Conservation (phyloP, 2,329 filamentous ascomycete genomes). For the Fusarium pseudograminearum region DNA sequence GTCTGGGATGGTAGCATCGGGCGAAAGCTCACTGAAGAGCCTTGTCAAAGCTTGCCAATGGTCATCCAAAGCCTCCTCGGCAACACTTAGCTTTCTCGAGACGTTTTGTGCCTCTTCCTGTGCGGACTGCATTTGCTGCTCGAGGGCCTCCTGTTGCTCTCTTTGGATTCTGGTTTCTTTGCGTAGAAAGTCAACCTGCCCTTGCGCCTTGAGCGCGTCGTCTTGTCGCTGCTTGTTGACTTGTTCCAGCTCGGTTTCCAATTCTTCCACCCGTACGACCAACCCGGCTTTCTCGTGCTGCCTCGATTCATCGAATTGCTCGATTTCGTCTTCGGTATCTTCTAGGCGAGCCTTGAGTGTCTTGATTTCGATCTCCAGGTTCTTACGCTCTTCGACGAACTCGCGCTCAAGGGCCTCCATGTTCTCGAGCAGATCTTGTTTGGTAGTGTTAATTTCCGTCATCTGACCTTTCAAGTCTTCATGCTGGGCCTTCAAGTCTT, state of each 20-base stretch:
- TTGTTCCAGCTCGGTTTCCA: constrained; percentile 78
- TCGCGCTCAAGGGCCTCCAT: constrained; percentile 92
- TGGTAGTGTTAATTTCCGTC: constrained; percentile 89
- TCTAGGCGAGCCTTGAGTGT: constrained; percentile 82
- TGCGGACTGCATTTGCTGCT: constrained; percentile 66
- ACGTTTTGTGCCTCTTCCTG: constrained; percentile 67
- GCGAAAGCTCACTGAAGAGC: constrained; percentile 69
- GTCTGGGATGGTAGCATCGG: constrained; percentile 63
- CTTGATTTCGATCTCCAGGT: constrained; percentile 83
- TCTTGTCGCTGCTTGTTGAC: constrained; percentile 69
- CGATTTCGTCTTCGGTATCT: constrained; percentile 91
- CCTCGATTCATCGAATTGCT: constrained; percentile 82
- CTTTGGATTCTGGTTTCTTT: constrained; percentile 70
- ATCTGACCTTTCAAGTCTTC: constrained; percentile 74
- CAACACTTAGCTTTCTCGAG: constrained; percentile 62
- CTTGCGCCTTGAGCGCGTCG: constrained; percentile 68
- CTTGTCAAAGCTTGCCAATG: constrained; percentile 68
- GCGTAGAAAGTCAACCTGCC: constrained; percentile 71
- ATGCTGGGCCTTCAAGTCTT: constrained; percentile 65
- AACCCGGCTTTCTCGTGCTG: constrained; percentile 82
- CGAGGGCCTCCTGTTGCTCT: constrained; percentile 69
- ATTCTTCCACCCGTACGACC: constrained; percentile 74
- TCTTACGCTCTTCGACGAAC: constrained; percentile 85
- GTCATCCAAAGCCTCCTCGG: constrained; percentile 64
- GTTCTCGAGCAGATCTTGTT: constrained; percentile 93